These are phyloP conservation scores for Solanum lycopersicoides DNA, from an alignment of 257 asterid genomes.

Conservation along the genomic window DNA sequence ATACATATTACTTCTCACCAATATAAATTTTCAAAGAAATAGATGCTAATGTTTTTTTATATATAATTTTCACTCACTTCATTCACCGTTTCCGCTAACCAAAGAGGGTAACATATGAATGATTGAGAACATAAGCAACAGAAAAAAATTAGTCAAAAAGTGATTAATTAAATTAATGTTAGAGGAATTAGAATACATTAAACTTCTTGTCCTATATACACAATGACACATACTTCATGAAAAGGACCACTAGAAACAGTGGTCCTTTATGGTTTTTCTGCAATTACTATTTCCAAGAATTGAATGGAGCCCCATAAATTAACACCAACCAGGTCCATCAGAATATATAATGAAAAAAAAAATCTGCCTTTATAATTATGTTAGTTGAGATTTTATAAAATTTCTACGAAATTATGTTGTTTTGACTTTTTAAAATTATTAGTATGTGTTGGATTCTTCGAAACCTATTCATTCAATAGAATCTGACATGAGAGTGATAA, in stretches of 20 bases:
- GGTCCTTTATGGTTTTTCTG: slow-evolving; percentile 6
- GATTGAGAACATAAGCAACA: background rate
- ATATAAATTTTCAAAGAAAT: background rate
- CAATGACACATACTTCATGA: background rate
- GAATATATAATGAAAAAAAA: slow-evolving; percentile 1
- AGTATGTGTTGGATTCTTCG: background rate
- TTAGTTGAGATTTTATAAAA: background rate
- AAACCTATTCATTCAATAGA: background rate
- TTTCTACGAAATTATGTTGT: background rate
- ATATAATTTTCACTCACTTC: background rate
- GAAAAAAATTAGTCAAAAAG: background rate
- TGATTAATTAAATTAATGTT: background rate
- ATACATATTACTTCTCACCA: background rate
- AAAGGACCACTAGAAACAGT: slow-evolving; percentile 6
- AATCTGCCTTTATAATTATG: background rate
- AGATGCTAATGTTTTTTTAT: no score
- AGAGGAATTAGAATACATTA: background rate
- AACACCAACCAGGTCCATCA: slow-evolving; percentile 13
- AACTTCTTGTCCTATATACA: background rate
- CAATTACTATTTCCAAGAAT: slow-evolving; percentile 1
- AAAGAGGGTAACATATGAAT: background rate
- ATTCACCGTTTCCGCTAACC: fast-evolving
- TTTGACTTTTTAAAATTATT: background rate
- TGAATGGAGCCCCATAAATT: background rate
- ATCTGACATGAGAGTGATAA: background rate